Evolutionary conservation across 495 filamentous ascomycete genomes (phyloP).

Genomic region (Podospora didyma): DNA sequence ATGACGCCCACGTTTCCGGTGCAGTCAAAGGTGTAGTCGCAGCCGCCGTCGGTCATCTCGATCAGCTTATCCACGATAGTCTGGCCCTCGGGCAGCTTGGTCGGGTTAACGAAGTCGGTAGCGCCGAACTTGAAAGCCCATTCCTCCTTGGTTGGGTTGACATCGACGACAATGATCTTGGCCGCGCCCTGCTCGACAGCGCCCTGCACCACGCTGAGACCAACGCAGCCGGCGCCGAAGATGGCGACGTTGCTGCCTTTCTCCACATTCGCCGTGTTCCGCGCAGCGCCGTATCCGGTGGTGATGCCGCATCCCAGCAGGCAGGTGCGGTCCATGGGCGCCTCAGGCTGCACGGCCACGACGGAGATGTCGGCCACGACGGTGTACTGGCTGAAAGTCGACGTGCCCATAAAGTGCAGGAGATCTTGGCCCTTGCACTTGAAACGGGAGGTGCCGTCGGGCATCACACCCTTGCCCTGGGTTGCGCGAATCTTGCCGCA

Average conservation of each 20-base stretch:
- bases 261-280: constrained; percentile 87
- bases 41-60: constrained; percentile 98
- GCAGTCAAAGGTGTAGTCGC: constrained; percentile 99
- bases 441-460: constrained; percentile 95
- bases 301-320: constrained; percentile 97
- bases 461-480: constrained; percentile 94
- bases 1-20: constrained; percentile 96
- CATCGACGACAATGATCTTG: constrained; percentile 93
- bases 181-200: constrained; percentile 81
- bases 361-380: constrained; percentile 98
- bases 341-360: constrained; percentile 83
- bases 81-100: constrained; percentile 64
- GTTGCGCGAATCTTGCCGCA: constrained; percentile 99
- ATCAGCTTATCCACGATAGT: constrained; percentile 86
- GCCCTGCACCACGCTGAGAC: constrained; percentile 90
- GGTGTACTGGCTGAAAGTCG: constrained; percentile 97
- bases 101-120: constrained; percentile 95
- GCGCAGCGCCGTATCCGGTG: constrained; percentile 93
- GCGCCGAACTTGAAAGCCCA: constrained; percentile 94
- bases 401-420: constrained; percentile 98
- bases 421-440: constrained; percentile 88
- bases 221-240: constrained; percentile 95
- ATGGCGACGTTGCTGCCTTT: constrained; percentile 86
- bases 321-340: constrained; percentile 94
- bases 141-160: constrained; percentile 87